phyloP scores from a whole-genome alignment of 106 monocot species.

The Dioscorea alata region DNA sequence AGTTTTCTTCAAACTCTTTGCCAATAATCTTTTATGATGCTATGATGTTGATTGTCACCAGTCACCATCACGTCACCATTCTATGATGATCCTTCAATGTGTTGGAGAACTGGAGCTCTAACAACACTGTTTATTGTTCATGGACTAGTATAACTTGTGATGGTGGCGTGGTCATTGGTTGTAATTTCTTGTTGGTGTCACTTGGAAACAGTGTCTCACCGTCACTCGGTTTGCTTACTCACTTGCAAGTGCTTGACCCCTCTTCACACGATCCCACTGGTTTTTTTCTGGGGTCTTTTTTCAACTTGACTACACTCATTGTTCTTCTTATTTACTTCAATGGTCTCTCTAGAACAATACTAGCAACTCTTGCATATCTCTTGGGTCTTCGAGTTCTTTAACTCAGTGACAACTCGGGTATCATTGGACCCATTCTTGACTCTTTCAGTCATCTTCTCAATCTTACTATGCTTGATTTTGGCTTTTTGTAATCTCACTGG shows the following conservation, averaged over 20 bases:
- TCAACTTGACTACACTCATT: constrained; percentile 31
- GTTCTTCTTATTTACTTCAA: constrained; percentile 64
- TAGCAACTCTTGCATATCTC: constrained; percentile 39
- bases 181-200: constrained; percentile 52
- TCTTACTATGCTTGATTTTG: constrained; percentile 48
- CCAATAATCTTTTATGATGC: constrained; percentile 34
- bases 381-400: constrained; percentile 50
- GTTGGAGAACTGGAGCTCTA: constrained; percentile 41
- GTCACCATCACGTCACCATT: constrained; percentile 62
- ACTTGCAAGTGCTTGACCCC: constrained; percentile 53
- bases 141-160: constrained; percentile 75
- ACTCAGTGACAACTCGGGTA: constrained; percentile 55
- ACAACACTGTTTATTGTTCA: constrained; percentile 38
- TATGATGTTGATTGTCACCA: too few species aligned
- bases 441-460: constrained; percentile 39
- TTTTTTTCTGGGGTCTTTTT: constrained; percentile 43
- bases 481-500: constrained; percentile 67
- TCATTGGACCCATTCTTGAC: constrained; percentile 58
- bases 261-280: constrained; percentile 61
- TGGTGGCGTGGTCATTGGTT: constrained; percentile 15
- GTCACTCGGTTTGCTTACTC: constrained; percentile 32
- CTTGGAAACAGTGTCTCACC: constrained; percentile 47
- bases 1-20: neutral
- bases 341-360: constrained; percentile 60
- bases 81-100: constrained; percentile 46